Percentiles rank a stretch among this genome's conserved stretches.
Evolutionary conservation across 768 basidiomycete genomes (phyloP).

Genomic region (Lactarius indigo): DNA sequence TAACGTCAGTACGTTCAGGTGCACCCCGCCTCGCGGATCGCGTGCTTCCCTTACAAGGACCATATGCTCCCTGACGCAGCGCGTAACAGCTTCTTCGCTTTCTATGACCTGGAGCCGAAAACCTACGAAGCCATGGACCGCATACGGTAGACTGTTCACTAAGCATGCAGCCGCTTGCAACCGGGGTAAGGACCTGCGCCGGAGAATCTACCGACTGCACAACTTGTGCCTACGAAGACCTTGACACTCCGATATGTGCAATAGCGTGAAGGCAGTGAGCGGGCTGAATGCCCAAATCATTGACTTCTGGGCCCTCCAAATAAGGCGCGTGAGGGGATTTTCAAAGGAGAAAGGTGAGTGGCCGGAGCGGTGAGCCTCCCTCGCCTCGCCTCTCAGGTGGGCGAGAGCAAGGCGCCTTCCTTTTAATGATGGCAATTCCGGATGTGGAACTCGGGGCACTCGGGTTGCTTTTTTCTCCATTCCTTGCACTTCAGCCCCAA

Average conservation of each 20-base stretch:
- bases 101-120: background rate
- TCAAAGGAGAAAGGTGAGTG: background rate
- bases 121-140: background rate
- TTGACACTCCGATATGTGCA: background rate
- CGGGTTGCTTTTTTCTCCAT: constrained; percentile 11
- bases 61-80: background rate
- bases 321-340: background rate
- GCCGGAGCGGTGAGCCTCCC: background rate
- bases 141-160: background rate
- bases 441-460: constrained; percentile 10
- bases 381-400: background rate
- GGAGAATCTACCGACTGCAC: background rate
- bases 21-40: background rate
- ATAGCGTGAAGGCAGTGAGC: background rate
- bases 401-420: background rate
- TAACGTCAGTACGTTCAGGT: background rate
- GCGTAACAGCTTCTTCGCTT: constrained; percentile 1
- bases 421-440: constrained; percentile 1
- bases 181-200: background rate
- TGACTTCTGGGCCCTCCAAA: background rate
- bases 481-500: constrained; percentile 6
- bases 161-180: background rate
- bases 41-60: background rate
- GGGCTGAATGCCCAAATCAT: background rate
- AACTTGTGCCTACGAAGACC: background rate